Percentiles rank a stretch among this genome's conserved stretches.
phyloP scores from a whole-genome alignment of 352 stramenopile genomes.

The Globisporangium okanoganense region DNA sequence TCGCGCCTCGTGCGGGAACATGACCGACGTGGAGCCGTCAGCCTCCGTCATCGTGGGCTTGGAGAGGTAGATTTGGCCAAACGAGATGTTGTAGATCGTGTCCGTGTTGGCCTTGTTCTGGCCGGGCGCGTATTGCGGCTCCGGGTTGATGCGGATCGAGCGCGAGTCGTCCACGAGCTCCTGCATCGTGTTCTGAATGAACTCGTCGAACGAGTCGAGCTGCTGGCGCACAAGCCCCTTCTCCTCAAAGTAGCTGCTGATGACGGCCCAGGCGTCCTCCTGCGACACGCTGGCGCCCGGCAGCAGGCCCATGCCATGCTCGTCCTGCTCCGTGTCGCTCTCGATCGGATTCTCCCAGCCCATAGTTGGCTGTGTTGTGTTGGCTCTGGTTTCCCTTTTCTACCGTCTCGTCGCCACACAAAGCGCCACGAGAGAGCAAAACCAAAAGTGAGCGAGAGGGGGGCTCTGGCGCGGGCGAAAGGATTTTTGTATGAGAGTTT shows the following conservation, averaged over 20 bases:
- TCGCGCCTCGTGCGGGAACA: constrained; percentile 99
- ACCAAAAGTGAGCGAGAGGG: constrained; percentile 23
- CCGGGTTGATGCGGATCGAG: constrained; percentile 95
- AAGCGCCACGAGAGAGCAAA: constrained; percentile 25
- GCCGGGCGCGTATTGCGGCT: constrained; percentile 95
- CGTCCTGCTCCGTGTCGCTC: constrained; percentile 49
- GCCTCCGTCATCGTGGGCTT: constrained; percentile 97
- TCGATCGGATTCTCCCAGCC: constrained; percentile 71
- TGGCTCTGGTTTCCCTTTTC: background rate
- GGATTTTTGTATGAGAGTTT: background rate
- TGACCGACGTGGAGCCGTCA: constrained; percentile 96
- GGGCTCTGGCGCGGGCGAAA: background rate
- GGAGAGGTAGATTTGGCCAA: constrained; percentile 98
- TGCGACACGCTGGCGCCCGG: constrained; percentile 91
- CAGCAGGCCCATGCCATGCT: constrained; percentile 43
- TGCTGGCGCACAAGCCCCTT: constrained; percentile 99
- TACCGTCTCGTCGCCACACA: constrained; percentile 13
- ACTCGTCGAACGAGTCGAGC: constrained; percentile 99
- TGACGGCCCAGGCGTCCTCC: constrained; percentile 99
- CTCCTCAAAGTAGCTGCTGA: constrained; percentile 99
- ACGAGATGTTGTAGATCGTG: constrained; percentile 95
- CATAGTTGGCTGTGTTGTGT: constrained; percentile 26
- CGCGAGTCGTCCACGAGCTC: constrained; percentile 98
- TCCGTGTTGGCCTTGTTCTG: constrained; percentile 91
- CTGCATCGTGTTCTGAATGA: constrained; percentile 99